Evolutionary conservation across 495 filamentous ascomycete species (phyloP).

Genomic region (Aspergillus sparsus): DNA sequence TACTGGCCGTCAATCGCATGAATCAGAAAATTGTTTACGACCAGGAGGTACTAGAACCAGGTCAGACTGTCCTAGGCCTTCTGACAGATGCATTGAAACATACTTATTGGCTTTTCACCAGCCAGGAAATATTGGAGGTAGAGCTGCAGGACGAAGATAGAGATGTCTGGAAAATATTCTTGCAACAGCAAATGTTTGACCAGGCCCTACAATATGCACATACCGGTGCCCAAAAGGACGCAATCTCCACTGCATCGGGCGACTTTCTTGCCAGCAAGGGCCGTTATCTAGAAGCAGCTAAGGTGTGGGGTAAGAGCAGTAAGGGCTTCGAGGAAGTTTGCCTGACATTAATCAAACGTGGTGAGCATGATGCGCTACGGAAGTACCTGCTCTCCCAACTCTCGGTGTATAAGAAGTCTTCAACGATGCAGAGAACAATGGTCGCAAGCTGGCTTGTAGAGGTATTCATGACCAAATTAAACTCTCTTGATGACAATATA

Average conservation of each 20-base stretch:
- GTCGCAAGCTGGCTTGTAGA: constrained; percentile 94
- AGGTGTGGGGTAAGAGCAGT: constrained; percentile 89
- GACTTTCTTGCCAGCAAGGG: constrained; percentile 82
- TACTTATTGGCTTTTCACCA: constrained; percentile 95
- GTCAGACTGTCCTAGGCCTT: constrained; percentile 75
- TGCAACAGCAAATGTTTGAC: constrained; percentile 82
- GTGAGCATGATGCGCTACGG: constrained; percentile 86
- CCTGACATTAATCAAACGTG: constrained; percentile 82
- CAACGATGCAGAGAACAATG: constrained; percentile 91
- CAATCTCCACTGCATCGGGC: constrained; percentile 84
- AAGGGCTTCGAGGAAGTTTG: constrained; percentile 97
- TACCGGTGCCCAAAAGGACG: constrained; percentile 73
- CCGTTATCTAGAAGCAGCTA: constrained; percentile 79
- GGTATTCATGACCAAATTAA: constrained; percentile 95
- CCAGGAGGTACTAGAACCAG: constrained; percentile 78
- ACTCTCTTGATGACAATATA: constrained; percentile 90
- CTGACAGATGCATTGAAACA: constrained; percentile 87
- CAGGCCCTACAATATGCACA: constrained; percentile 80
- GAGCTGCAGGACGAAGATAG: constrained; percentile 85
- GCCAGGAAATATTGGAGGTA: constrained; percentile 87
- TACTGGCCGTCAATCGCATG: constrained; percentile 82
- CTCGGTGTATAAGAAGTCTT: constrained; percentile 74
- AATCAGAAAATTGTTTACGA: constrained; percentile 83
- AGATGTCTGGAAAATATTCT: constrained; percentile 91
- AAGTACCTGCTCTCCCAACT: constrained; percentile 89